phyloP scores from a whole-genome alignment of 208 protist genomes.

The Kentomonas sorsogonicus region DNA sequence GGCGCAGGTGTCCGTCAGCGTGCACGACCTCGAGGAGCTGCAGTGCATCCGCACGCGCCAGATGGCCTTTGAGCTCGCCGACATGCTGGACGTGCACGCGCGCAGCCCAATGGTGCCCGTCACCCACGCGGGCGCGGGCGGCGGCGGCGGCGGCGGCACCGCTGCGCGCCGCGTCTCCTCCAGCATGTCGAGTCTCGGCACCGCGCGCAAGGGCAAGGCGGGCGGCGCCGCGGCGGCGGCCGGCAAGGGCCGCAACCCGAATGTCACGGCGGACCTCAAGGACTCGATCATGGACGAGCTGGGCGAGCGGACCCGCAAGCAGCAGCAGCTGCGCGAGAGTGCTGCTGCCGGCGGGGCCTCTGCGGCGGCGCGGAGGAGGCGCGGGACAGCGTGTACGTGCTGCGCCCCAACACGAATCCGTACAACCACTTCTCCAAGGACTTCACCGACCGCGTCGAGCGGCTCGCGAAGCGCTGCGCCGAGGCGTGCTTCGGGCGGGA shows the following conservation, averaged over 20 bases:
- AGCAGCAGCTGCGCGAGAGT: background rate
- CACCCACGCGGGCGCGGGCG: background rate
- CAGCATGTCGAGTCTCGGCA: conserved; percentile 6
- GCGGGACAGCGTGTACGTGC: conserved; percentile 25
- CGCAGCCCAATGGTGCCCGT: conserved; percentile 21
- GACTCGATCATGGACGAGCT: conserved; percentile 39
- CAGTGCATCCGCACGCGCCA: conserved; percentile 74
- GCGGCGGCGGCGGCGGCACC: background rate
- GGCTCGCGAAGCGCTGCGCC: conserved; percentile 36
- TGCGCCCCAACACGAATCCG: conserved; percentile 50
- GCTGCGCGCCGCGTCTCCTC: background rate
- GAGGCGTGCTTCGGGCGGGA: conserved; percentile 78
- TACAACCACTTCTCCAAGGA: conserved; percentile 74
- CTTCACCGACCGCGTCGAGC: conserved; percentile 71
- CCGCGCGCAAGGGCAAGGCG: background rate
- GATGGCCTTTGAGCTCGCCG: conserved; percentile 53
- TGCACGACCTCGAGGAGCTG: conserved; percentile 80
- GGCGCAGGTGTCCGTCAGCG: conserved; percentile 72
- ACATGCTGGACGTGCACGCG: conserved; percentile 77
- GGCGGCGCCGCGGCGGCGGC: background rate
- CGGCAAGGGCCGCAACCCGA: background rate
- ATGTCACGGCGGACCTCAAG: conserved; percentile 17
- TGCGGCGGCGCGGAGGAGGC: background rate
- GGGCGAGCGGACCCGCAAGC: conserved; percentile 6
- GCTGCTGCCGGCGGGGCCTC: background rate